phyloP scores from a whole-genome alignment of 148 eudicot species.

The Nepenthes gracilis region DNA sequence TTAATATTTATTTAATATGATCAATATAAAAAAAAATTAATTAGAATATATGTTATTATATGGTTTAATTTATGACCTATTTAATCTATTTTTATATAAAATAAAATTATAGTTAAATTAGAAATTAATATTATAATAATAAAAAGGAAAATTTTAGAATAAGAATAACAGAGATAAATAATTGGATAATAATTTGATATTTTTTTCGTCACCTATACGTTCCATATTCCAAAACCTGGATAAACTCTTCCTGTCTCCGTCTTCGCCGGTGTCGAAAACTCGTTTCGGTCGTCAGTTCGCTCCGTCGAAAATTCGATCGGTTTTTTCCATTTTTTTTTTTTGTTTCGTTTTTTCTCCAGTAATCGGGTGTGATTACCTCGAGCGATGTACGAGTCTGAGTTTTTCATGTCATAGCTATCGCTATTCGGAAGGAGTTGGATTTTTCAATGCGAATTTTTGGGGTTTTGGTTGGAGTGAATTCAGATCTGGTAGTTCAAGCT shows the following conservation, averaged over 20 bases:
- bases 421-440: not conserved
- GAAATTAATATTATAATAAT: too few species aligned
- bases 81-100: too few species aligned
- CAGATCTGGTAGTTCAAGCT: slow-evolving; percentile 30
- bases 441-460: slow-evolving; percentile 3
- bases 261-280: too few species aligned
- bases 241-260: not conserved
- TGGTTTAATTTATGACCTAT: too few species aligned
- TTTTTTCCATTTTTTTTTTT: not conserved
- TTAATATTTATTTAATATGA: too few species aligned
- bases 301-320: slow-evolving; percentile 1
- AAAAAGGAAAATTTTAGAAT: too few species aligned
- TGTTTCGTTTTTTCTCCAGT: not conserved
- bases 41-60: too few species aligned
- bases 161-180: too few species aligned
- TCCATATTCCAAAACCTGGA: slow-evolving; percentile 4
- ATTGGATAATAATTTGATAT: too few species aligned
- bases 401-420: not conserved
- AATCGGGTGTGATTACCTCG: not conserved
- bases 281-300: not conserved
- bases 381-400: slow-evolving; percentile 23
- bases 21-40: too few species aligned
- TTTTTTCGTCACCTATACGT: not conserved
- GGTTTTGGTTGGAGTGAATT: slow-evolving; percentile 15
- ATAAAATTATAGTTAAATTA: too few species aligned